Evolutionary conservation across 2,329 filamentous ascomycete genomes (phyloP).

Genomic region (Beauveria varroae): DNA sequence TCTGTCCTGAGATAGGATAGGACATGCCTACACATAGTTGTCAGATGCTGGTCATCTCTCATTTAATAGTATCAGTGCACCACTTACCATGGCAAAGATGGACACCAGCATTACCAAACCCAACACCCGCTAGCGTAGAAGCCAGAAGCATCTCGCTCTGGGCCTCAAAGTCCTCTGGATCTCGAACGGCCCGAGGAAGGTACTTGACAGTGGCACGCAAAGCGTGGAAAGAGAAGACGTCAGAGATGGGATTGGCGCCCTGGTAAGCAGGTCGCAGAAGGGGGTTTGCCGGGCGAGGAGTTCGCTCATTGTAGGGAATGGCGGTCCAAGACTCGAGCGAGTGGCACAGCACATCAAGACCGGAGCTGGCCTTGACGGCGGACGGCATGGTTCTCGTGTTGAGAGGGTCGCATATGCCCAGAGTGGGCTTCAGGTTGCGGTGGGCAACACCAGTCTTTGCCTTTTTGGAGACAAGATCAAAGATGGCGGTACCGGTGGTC

Average conservation of each 20-base stretch:
- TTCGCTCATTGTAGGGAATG: slow-evolving; percentile 84
- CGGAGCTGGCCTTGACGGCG: slow-evolving; percentile 84
- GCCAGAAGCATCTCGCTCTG: slow-evolving; percentile 95
- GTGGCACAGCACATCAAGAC: slow-evolving; percentile 92
- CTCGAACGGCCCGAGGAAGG: slow-evolving; percentile 75
- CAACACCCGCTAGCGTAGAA: slow-evolving; percentile 87
- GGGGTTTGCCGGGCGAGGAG: slow-evolving; percentile 78
- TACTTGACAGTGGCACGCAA: slow-evolving; percentile 83
- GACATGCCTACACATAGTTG: slow-evolving; percentile 62
- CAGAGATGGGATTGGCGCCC: slow-evolving; percentile 93
- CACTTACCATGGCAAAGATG: slow-evolving; percentile 60
- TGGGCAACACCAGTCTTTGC: slow-evolving; percentile 96
- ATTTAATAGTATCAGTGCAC: neutral
- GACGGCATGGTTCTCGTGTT: slow-evolving; percentile 96
- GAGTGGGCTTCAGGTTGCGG: slow-evolving; percentile 86
- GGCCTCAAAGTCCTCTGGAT: slow-evolving; percentile 87
- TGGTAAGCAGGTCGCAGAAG: slow-evolving; percentile 91
- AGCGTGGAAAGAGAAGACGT: slow-evolving; percentile 90
- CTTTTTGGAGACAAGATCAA: slow-evolving; percentile 81
- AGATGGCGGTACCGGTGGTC: slow-evolving; percentile 96
- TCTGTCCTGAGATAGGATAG: slow-evolving; percentile 94
- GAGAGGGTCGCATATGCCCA: slow-evolving; percentile 77
- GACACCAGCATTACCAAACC: slow-evolving; percentile 95
- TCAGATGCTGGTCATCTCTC: neutral
- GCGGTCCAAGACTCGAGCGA: slow-evolving; percentile 95